phyloP scores from a whole-genome alignment of 805 yeast genomes.

The Wickerhamomyces bisporus region DNA sequence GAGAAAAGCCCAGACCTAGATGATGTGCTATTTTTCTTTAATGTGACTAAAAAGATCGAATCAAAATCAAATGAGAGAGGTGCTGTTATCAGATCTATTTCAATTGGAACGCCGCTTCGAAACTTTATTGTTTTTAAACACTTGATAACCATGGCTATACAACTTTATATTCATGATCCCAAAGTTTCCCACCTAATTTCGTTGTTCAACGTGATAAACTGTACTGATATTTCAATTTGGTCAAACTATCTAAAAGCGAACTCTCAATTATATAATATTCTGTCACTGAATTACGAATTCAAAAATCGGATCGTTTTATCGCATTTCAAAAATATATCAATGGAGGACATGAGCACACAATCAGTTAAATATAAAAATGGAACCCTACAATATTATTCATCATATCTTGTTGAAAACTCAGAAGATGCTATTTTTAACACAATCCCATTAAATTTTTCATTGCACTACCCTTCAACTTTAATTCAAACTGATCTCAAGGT shows the following conservation, averaged over 20 bases:
- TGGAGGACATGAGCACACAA: slow-evolving; percentile 10
- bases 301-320: slow-evolving; percentile 17
- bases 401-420: too few species aligned
- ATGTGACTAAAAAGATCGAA: slow-evolving; percentile 47
- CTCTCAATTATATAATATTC: slow-evolving; percentile 11
- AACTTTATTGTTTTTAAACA: slow-evolving; percentile 58
- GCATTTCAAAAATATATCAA: slow-evolving; percentile 18
- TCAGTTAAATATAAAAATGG: slow-evolving; percentile 18
- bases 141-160: slow-evolving; percentile 47
- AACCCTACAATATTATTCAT: slow-evolving; percentile 20
- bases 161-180: slow-evolving; percentile 22
- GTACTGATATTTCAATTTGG: slow-evolving; percentile 20
- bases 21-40: slow-evolving; percentile 48
- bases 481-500: slow-evolving; percentile 22
- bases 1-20: slow-evolving; percentile 14
- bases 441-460: slow-evolving; percentile 26
- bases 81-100: slow-evolving; percentile 51
- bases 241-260: slow-evolving; percentile 10
- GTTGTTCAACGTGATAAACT: slow-evolving; percentile 19
- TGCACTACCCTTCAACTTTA: slow-evolving; percentile 15
- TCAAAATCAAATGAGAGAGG: slow-evolving; percentile 44
- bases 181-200: slow-evolving; percentile 14
- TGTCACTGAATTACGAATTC: slow-evolving; percentile 16
- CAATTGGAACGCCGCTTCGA: slow-evolving; percentile 48
- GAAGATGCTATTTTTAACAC: slow-evolving; percentile 28